These are phyloP conservation scores for Aspergillus alliaceus DNA, from an alignment of 2,329 filamentous ascomycete species.

Conservation along the genomic window DNA sequence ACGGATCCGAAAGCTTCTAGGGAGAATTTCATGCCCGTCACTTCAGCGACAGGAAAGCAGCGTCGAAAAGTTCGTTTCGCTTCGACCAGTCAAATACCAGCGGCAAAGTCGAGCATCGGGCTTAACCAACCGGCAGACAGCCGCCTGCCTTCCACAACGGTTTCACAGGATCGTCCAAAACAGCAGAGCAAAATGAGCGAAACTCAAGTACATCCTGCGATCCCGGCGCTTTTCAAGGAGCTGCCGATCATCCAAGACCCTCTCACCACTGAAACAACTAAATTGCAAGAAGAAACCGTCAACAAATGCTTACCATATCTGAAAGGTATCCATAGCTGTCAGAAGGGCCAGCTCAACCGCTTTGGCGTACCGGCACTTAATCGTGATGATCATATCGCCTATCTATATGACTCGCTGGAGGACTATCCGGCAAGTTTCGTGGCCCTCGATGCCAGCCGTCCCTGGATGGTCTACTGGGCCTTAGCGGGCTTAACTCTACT, in stretches of 20 bases:
- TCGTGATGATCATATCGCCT: constrained; percentile 56
- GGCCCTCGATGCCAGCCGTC: constrained; percentile 78
- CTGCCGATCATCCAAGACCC: constrained; percentile 64
- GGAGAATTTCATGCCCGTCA: constrained; percentile 31
- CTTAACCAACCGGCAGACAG: constrained; percentile 14
- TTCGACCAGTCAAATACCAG: constrained; percentile 24
- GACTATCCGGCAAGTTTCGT: constrained; percentile 70
- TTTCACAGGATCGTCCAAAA: constrained; percentile 7
- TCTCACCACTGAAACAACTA: constrained; percentile 67
- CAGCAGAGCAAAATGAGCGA: constrained; percentile 22
- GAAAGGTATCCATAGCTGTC: constrained; percentile 48
- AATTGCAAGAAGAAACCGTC: constrained; percentile 67
- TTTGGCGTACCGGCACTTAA: constrained; percentile 75
- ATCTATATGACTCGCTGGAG: constrained; percentile 50
- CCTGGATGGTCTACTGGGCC: constrained; percentile 95
- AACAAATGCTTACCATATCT: constrained; percentile 69
- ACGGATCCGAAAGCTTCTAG: background rate
- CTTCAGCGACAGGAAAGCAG: constrained; percentile 32
- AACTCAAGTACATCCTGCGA: constrained; percentile 25
- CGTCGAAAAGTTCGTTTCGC: constrained; percentile 43
- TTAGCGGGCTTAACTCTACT: constrained; percentile 73
- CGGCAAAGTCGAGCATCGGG: constrained; percentile 14
- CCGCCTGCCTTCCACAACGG: constrained; percentile 13
- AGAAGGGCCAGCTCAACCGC: constrained; percentile 60
- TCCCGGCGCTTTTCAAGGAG: constrained; percentile 42